A percentile compares a stretch with the other conserved stretches of the same genome.
Conservation (phyloP, 2,329 filamentous ascomycete species). For the Nigrospora oryzae region DNA sequence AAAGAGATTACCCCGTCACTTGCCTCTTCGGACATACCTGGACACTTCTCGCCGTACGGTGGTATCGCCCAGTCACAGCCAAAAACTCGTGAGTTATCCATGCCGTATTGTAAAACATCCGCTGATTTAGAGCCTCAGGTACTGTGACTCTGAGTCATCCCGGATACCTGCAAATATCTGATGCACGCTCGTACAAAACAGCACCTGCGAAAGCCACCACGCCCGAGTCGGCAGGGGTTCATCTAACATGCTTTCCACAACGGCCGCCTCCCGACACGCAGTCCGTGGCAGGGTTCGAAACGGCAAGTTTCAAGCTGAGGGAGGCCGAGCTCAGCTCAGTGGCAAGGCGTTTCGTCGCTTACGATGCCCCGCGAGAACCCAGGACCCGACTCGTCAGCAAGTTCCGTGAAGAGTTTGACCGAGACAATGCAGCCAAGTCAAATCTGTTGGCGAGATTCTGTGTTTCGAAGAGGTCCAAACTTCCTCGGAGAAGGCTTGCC, state of each 20-base stretch:
- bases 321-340: constrained; percentile 29
- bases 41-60: too few relatives aligned
- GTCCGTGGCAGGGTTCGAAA: constrained; percentile 21
- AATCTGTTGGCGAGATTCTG: constrained; percentile 28
- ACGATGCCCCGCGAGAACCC: constrained; percentile 19
- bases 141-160: not conserved
- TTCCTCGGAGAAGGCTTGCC: constrained; percentile 18
- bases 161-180: constrained; percentile 13
- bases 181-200: constrained; percentile 18
- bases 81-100: too few relatives aligned
- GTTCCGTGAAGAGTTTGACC: constrained; percentile 31
- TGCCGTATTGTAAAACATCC: not conserved
- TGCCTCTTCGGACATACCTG: too few relatives aligned
- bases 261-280: constrained; percentile 6
- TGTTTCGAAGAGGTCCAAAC: constrained; percentile 14
- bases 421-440: constrained; percentile 9
- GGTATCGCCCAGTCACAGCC: too few relatives aligned
- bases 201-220: constrained; percentile 12
- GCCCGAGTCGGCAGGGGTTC: constrained; percentile 4
- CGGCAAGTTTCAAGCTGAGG: constrained; percentile 26
- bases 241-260: constrained; percentile 3
- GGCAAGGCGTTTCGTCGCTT: constrained; percentile 30
- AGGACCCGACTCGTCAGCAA: constrained; percentile 23
- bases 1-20: too few relatives aligned
- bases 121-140: not conserved